Evolutionary conservation across 805 yeast species (phyloP).

Genomic region (Jamesozyma piceae): DNA sequence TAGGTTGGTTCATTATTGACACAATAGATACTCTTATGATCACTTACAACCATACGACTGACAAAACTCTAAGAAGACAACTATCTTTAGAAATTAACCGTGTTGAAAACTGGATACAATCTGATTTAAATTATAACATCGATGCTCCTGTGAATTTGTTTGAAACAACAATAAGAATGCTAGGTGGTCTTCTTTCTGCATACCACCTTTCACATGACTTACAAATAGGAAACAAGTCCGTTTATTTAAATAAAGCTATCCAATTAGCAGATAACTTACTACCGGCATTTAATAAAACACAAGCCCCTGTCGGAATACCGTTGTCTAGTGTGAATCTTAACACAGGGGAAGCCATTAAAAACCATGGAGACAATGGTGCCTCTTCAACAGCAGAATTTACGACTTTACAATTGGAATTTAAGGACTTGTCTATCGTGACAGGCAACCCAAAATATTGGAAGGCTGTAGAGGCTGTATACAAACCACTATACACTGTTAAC

Average conservation of each 20-base stretch:
- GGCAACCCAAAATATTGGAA: conserved; percentile 77
- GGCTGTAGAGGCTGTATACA: conserved; percentile 63
- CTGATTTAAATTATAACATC: conserved; percentile 59
- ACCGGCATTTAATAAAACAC: conserved; percentile 47
- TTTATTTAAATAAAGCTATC: conserved; percentile 68
- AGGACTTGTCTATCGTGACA: conserved; percentile 68
- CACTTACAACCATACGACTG: conserved; percentile 45
- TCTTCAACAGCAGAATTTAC: conserved; percentile 86
- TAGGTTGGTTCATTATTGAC: conserved; percentile 92
- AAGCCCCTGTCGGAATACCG: conserved; percentile 58
- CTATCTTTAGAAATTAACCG: conserved; percentile 47
- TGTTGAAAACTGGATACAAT: conserved; percentile 67
- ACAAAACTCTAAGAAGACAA: conserved; percentile 8
- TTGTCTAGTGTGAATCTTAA: conserved; percentile 66
- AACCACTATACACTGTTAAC: conserved; percentile 54
- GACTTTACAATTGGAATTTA: conserved; percentile 79
- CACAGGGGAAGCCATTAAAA: conserved; percentile 49
- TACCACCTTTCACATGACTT: conserved; percentile 49
- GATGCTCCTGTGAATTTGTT: conserved; percentile 73
- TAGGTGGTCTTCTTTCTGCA: conserved; percentile 87
- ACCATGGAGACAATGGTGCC: conserved; percentile 65
- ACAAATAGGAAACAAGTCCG: conserved; percentile 13
- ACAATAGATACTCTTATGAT: conserved; percentile 71
- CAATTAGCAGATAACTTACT: conserved; percentile 66
- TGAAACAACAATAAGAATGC: conserved; percentile 91